phyloP scores from a whole-genome alignment of 352 stramenopile genomes.

The Phytophthora pistaciae region DNA sequence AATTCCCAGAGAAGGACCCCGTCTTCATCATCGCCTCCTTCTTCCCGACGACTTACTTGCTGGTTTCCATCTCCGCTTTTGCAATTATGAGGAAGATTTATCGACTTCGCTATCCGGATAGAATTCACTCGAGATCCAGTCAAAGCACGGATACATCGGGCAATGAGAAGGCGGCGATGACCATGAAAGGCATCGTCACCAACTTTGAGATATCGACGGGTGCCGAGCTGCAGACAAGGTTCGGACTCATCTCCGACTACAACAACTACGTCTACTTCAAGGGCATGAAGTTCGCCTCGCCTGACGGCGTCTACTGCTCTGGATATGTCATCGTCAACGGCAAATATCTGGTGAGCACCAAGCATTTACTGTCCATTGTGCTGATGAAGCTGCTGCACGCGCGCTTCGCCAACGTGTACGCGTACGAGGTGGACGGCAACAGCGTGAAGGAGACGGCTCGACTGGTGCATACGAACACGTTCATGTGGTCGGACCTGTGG shows the following conservation, averaged over 20 bases:
- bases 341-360: conserved; percentile 43
- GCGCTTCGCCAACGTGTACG: conserved; percentile 28
- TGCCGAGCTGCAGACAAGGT: conserved; percentile 29
- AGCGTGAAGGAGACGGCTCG: conserved; percentile 42
- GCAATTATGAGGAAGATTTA: conserved; percentile 31
- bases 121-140: conserved; percentile 5
- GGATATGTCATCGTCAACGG: conserved; percentile 50
- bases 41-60: conserved; percentile 29
- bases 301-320: conserved; percentile 45
- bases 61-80: conserved; percentile 10
- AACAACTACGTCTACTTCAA: conserved; percentile 49
- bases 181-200: conserved; percentile 22
- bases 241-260: conserved; percentile 49
- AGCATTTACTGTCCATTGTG: conserved; percentile 34
- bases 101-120: conserved; percentile 19
- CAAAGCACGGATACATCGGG: conserved; percentile 12
- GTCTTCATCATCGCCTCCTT: conserved; percentile 27
- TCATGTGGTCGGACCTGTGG: conserved; percentile 40
- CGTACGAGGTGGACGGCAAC: conserved; percentile 44
- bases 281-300: conserved; percentile 48
- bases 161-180: conserved; percentile 18
- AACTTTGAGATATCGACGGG: conserved; percentile 42
- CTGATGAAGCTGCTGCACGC: conserved; percentile 42
- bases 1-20: conserved; percentile 24
- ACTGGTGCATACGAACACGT: conserved; percentile 37